Conservation (phyloP, 768 basidiomycete genomes). For the Suillus weaverae region DNA sequence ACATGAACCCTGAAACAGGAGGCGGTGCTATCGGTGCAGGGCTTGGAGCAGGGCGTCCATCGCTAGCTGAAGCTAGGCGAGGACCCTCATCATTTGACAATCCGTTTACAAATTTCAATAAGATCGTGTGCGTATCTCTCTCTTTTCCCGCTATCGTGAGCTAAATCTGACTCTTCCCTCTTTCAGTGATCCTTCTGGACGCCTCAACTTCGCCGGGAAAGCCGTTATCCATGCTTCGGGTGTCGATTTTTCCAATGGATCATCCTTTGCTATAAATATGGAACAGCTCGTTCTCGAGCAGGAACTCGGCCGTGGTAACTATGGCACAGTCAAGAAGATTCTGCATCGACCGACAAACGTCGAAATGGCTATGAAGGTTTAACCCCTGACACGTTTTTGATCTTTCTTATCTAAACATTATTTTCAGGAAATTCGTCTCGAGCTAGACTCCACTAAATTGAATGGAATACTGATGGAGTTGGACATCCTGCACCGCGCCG, state of each 20-base stretch:
- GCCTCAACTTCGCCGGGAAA: slow-evolving; percentile 90
- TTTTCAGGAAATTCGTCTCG: slow-evolving; percentile 90
- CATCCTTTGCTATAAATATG: slow-evolving; percentile 94
- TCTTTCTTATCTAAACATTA: slow-evolving; percentile 6
- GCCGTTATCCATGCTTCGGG: slow-evolving; percentile 90
- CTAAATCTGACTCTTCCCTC: slow-evolving; percentile 3
- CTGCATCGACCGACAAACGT: slow-evolving; percentile 93
- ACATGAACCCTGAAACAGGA: slow-evolving; percentile 52
- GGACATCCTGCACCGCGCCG: slow-evolving; percentile 93
- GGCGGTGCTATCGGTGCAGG: slow-evolving; percentile 65
- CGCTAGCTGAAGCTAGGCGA: slow-evolving; percentile 41
- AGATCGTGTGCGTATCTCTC: slow-evolving; percentile 75
- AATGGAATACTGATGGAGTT: slow-evolving; percentile 99
- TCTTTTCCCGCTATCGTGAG: slow-evolving; percentile 10
- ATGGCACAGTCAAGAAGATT: slow-evolving; percentile 96
- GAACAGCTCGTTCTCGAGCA: slow-evolving; percentile 86
- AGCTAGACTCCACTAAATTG: slow-evolving; percentile 90
- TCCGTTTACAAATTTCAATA: slow-evolving; percentile 90
- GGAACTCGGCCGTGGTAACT: slow-evolving; percentile 95
- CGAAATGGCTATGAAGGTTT: slow-evolving; percentile 98
- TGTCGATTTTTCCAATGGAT: slow-evolving; percentile 86
- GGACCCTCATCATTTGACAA: slow-evolving; percentile 53
- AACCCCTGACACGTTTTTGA: slow-evolving; percentile 18
- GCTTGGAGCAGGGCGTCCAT: slow-evolving; percentile 68
- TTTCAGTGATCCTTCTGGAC: slow-evolving; percentile 90